These are phyloP conservation scores for Suhomyces atakaporum DNA, from an alignment of 1,139 yeast species.

Conservation along the genomic window DNA sequence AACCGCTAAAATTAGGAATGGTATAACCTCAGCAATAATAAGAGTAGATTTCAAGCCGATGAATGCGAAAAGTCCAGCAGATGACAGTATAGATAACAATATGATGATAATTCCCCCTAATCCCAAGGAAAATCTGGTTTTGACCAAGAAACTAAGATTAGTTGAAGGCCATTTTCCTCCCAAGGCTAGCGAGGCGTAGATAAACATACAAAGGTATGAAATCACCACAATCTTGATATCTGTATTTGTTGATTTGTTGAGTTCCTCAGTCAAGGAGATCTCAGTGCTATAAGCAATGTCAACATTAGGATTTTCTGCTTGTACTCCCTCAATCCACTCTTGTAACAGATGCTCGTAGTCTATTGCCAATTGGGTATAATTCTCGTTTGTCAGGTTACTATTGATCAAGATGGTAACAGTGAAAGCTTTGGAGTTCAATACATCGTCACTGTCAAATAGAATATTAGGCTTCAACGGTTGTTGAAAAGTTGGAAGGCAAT, in stretches of 20 bases:
- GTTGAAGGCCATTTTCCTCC: slow-evolving; percentile 53
- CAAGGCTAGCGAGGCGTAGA: slow-evolving; percentile 82
- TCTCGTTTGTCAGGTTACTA: slow-evolving; percentile 39
- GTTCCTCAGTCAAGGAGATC: slow-evolving; percentile 77
- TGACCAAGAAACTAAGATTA: slow-evolving; percentile 40
- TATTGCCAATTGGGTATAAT: slow-evolving; percentile 45
- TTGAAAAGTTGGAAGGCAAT: slow-evolving; percentile 86
- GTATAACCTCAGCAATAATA: slow-evolving; percentile 94
- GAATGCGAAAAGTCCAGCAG: slow-evolving; percentile 79
- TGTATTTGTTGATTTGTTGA: slow-evolving; percentile 77
- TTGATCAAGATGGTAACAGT: slow-evolving; percentile 71
- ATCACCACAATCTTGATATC: slow-evolving; percentile 70
- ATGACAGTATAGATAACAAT: slow-evolving; percentile 71
- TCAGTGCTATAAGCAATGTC: slow-evolving; percentile 79
- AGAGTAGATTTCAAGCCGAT: slow-evolving; percentile 82
- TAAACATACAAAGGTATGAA: slow-evolving; percentile 86
- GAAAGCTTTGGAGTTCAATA: slow-evolving; percentile 66
- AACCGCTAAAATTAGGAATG: slow-evolving; percentile 88
- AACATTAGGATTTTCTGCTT: slow-evolving; percentile 50
- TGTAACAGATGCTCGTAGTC: slow-evolving; percentile 71
- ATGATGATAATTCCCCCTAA: slow-evolving; percentile 81
- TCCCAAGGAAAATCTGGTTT: slow-evolving; percentile 75
- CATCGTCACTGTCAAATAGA: slow-evolving; percentile 56
- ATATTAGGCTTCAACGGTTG: slow-evolving; percentile 79
- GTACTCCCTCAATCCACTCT: slow-evolving; percentile 50